Base-by-base conservation (phyloP, 129 eudicot species). In the Lactuca saligna region DNA sequence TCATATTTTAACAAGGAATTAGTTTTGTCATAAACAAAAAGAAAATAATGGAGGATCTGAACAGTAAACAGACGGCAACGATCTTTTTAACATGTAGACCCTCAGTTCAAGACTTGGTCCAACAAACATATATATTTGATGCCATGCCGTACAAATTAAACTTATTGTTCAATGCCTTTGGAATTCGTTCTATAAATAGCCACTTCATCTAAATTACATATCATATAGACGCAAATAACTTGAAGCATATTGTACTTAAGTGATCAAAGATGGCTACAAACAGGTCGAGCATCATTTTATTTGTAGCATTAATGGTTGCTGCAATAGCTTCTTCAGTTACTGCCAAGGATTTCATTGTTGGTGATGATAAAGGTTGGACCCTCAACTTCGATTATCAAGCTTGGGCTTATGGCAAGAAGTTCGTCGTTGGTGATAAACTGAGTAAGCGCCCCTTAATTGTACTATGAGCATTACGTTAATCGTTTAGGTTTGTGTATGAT, bases 351-450 rank as follows among this genome's bases (percentile, higher is more conserved):
- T 76, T 69, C 12, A n/a, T 41, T 41, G 82, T 78, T 46, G 82
- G 82, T 11, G 82, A 54, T 1, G 0, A 61, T 8, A n/a, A n/a
- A 8, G 82, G 82, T 7, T 78, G 82, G 82, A 78, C 69, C 12
- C 54, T 65, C n/a, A 58, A 58, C 25, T 51, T 64, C 39, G 73
- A 78, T 64, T 78, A 78, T 33, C 48, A 64, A 39, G 57, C 50
- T 13, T 78, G 82, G 82, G 77, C 82, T 6, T 8, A 58, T 2
- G 82, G 75, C 58, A 71, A 78, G 58, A 57, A 54, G 4, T 78
- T 78, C 31, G 72, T 37, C 9, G 77, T 78, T 13, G 82, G 82
- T 8, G 82, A 78, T 50, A 46, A 69, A 49, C 82, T 78, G 5
- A 68, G 82, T 78, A 78, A 1, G 44, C 8, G 25, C 50, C 10